Base-by-base conservation (phyloP, 306 rosid species). In the Arachis hypogaea region DNA sequence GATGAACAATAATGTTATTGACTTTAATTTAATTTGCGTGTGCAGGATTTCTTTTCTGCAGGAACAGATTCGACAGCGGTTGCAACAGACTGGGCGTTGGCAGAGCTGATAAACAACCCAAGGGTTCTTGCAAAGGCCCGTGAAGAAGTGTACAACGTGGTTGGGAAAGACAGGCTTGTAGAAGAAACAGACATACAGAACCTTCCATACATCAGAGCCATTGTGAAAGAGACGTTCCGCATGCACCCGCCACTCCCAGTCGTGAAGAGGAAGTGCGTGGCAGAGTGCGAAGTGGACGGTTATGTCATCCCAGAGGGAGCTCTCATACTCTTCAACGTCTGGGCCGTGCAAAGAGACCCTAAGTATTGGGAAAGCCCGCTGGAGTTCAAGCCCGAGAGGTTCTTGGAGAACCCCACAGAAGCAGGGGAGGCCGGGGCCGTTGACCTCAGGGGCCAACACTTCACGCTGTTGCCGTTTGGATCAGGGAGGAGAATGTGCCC, bases 401-500 rank as follows among this genome's bases (percentile, higher is more conserved):
- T 82, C 68, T 41, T 78, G 22, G 66, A 59, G 10, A 51, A 3
- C 8, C 22, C n/a, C 1, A 45, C 7, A 1, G 61, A 71, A 22
- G 28, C 28, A 14, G 71, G 62, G 2, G 83, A 43, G 1, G n/a
- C 2, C 2, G 61, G 75, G 7, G 45, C 57, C 2, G 0, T 77
- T 44, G 85, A 81, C 43, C 69, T 78, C 0, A 75, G 50, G 76
- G 90, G 85, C 0, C 85, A 83, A 0, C 74, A 82, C 51, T 86
- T 80, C 41, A 59, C 54, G 6, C 70, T 74, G 2, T 11, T 86
- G n/a, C 88, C 89, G 4, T 89, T 89, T 43, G 91, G 94, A 3
- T 70, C 78, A 0, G 94, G 91, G 3, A 89, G 89, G 59, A 83
- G 94, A 60, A 78, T 71, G 11, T 89, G 91, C 52, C 88, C 89